Conservation (phyloP, 805 yeast species). For the Candida bentonensis region DNA sequence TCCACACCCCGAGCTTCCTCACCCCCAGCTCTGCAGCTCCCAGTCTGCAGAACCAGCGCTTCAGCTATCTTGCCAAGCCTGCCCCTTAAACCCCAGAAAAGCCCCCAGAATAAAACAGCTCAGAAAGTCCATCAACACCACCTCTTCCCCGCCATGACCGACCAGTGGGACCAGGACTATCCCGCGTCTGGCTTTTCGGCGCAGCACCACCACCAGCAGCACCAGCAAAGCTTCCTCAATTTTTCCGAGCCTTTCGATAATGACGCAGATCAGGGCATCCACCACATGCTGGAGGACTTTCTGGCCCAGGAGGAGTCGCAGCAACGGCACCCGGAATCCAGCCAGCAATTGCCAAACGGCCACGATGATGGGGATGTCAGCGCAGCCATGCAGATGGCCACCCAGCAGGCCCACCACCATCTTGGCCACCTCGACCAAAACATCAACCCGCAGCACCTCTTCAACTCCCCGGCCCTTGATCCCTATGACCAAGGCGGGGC, state of each 20-base stretch:
- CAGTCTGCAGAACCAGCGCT: too few relatives aligned
- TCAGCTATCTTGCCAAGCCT: too few relatives aligned
- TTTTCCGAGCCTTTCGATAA: not conserved
- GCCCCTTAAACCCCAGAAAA: too few relatives aligned
- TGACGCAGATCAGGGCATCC: not conserved
- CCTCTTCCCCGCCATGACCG: too few relatives aligned
- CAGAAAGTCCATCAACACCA: too few relatives aligned
- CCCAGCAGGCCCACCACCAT: not conserved
- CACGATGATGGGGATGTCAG: too few relatives aligned
- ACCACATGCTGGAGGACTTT: slow-evolving; percentile 1
- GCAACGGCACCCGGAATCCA: not conserved
- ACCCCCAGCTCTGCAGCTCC: too few relatives aligned
- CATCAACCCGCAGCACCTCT: not conserved
- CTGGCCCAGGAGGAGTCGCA: not conserved
- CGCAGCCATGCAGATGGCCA: too few relatives aligned
- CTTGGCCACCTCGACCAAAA: not conserved
- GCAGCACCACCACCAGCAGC: not conserved
- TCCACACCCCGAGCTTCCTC: too few relatives aligned
- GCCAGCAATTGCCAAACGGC: not conserved
- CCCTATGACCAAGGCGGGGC: not conserved
- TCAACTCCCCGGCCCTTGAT: not conserved
- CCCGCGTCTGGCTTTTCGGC: not conserved
- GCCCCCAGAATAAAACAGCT: too few relatives aligned
- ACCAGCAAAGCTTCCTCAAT: not conserved
- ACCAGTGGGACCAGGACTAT: slow-evolving; percentile 1